A percentile compares a stretch with the other conserved stretches of the same genome.
Evolutionary conservation across 768 basidiomycete genomes (phyloP).

Genomic region (Kwoniella europaea): DNA sequence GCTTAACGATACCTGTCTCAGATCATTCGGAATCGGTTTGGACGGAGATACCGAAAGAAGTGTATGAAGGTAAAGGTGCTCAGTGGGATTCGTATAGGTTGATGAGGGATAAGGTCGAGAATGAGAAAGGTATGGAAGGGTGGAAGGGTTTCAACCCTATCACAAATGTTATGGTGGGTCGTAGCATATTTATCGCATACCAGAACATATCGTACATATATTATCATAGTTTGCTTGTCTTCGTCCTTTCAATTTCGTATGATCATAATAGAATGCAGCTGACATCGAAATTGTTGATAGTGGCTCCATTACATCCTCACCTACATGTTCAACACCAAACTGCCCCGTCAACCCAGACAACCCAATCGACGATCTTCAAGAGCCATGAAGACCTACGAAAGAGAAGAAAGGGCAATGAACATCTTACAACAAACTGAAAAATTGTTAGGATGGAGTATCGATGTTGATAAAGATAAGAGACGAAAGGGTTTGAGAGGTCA

Average conservation of each 20-base stretch:
- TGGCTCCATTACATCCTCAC: slow-evolving; percentile 85
- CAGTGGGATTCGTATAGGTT: slow-evolving; percentile 94
- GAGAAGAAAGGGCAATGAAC: slow-evolving; percentile 6
- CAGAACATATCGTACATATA: too few relatives aligned
- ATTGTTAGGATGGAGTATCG: slow-evolving; percentile 12
- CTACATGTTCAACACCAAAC: slow-evolving; percentile 62
- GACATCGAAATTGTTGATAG: slow-evolving; percentile 59
- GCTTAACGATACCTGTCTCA: slow-evolving; percentile 65
- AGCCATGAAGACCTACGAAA: slow-evolving; percentile 13
- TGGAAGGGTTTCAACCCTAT: slow-evolving; percentile 82
- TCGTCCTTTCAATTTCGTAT: too few relatives aligned
- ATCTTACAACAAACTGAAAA: slow-evolving; percentile 3
- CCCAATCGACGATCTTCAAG: slow-evolving; percentile 13
- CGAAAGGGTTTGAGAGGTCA: slow-evolving; percentile 16
- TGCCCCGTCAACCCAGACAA: slow-evolving; percentile 1
- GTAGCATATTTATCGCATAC: too few relatives aligned
- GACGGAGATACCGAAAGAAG: slow-evolving; percentile 83
- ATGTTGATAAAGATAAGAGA: neutral
- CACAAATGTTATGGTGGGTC: slow-evolving; percentile 75
- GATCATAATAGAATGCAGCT: neutral
- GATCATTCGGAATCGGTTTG: slow-evolving; percentile 63
- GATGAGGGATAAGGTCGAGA: slow-evolving; percentile 70
- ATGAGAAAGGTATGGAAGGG: slow-evolving; percentile 67
- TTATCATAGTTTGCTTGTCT: too few relatives aligned
- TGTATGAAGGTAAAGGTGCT: slow-evolving; percentile 88